These are phyloP conservation scores for Trematosphaeria pertusa DNA, from an alignment of 2,329 filamentous ascomycete species.

Conservation along the genomic window DNA sequence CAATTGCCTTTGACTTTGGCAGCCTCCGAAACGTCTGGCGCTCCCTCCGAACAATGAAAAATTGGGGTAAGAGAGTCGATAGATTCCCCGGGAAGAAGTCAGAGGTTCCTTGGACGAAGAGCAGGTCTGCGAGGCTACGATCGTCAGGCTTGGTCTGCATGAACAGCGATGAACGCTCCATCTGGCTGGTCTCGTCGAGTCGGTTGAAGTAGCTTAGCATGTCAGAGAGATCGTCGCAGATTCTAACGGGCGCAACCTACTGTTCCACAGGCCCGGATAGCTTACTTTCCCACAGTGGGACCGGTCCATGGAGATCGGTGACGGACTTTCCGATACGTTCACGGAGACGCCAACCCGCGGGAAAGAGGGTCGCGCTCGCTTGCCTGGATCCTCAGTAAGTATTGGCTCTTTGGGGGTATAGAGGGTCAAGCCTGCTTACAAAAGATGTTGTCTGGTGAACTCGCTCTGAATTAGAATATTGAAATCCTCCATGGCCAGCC, in stretches of 20 bases:
- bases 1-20: constrained; percentile 52
- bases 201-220: constrained; percentile 54
- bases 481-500: constrained; percentile 61
- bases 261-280: constrained; percentile 52
- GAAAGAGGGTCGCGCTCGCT: constrained; percentile 61
- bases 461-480: constrained; percentile 55
- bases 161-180: constrained; percentile 60
- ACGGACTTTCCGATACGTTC: constrained; percentile 59
- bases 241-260: constrained; percentile 29
- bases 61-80: constrained; percentile 34
- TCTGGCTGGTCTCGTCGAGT: constrained; percentile 50
- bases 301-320: constrained; percentile 54
- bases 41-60: constrained; percentile 58
- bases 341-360: constrained; percentile 59
- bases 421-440: constrained; percentile 43
- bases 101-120: constrained; percentile 54
- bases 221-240: constrained; percentile 17
- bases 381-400: constrained; percentile 49
- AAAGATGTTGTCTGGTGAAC: constrained; percentile 55
- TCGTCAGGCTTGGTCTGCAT: constrained; percentile 54
- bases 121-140: constrained; percentile 48
- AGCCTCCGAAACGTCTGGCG: constrained; percentile 59
- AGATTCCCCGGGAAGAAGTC: constrained; percentile 38
- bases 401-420: background rate
- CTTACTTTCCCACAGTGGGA: constrained; percentile 59